These are phyloP conservation scores for Rubia tinctorum DNA, from an alignment of 305 asterid genomes.

Conservation along the genomic window DNA sequence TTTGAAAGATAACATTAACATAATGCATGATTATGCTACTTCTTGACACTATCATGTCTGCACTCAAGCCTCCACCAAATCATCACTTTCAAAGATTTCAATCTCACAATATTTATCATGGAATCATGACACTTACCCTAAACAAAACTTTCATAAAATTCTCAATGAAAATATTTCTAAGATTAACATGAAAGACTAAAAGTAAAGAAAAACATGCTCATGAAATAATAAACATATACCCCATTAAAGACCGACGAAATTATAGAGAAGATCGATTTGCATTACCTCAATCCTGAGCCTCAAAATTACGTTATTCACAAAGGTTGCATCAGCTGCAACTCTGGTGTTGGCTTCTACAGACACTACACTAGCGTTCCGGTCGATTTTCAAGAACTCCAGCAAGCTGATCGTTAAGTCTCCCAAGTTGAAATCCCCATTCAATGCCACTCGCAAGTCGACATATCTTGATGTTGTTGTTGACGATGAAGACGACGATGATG, in stretches of 20 bases:
- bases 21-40: not conserved
- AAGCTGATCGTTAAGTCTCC: slow-evolving; percentile 39
- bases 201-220: not conserved
- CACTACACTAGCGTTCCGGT: slow-evolving; percentile 27
- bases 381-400: slow-evolving; percentile 44
- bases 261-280: not conserved
- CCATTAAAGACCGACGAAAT: not conserved
- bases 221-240: not conserved
- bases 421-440: slow-evolving; percentile 41
- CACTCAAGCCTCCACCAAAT: no score
- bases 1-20: not conserved
- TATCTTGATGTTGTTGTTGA: slow-evolving; percentile 41
- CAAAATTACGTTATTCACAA: slow-evolving; percentile 28
- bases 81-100: not conserved
- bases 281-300: slow-evolving; percentile 56
- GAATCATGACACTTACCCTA: not conserved
- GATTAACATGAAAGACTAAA: not conserved
- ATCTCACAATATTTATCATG: not conserved
- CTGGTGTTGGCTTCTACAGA: slow-evolving; percentile 47
- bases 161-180: not conserved
- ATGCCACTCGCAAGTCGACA: slow-evolving; percentile 49
- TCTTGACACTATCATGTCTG: not conserved
- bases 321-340: slow-evolving; percentile 22
- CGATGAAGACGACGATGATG: slow-evolving; percentile 37
- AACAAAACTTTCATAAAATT: not conserved